Conservation (phyloP, 1,284 basidiomycete species). For the Ceratobasidium sp. region DNA sequence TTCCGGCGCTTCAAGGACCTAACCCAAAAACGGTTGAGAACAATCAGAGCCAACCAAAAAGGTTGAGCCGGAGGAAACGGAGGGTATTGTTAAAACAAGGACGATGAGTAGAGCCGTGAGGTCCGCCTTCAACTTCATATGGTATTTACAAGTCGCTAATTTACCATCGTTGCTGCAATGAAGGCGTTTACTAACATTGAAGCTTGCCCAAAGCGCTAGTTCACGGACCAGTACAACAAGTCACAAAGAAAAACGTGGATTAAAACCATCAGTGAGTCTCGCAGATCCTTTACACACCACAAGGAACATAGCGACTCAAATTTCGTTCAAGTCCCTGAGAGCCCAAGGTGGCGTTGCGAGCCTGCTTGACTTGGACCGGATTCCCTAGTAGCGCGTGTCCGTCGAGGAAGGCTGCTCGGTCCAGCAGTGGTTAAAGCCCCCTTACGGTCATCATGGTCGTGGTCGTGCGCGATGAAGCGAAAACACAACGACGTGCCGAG, state of each 20-base stretch:
- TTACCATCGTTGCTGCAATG: slow-evolving; percentile 64
- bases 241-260: background rate
- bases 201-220: slow-evolving; percentile 53
- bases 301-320: slow-evolving; percentile 78
- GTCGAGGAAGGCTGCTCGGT: background rate
- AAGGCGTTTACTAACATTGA: slow-evolving; percentile 45
- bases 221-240: slow-evolving; percentile 64
- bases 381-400: slow-evolving; percentile 20
- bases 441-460: slow-evolving; percentile 32
- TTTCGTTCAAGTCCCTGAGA: slow-evolving; percentile 63
- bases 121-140: background rate
- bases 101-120: background rate
- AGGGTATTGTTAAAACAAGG: slow-evolving; percentile 69
- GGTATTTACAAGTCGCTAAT: slow-evolving; percentile 68
- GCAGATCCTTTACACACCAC: slow-evolving; percentile 64
- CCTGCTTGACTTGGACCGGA: slow-evolving; percentile 7
- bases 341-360: slow-evolving; percentile 32
- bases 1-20: background rate
- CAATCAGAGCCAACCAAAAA: too few relatives aligned
- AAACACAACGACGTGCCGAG: slow-evolving; percentile 10
- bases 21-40: too few relatives aligned
- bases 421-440: slow-evolving; percentile 32
- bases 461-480: background rate
- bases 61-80: slow-evolving; percentile 85
- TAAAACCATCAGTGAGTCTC: slow-evolving; percentile 5